Conservation (phyloP, 2,329 filamentous ascomycete genomes). For the Penicillium sp. region DNA sequence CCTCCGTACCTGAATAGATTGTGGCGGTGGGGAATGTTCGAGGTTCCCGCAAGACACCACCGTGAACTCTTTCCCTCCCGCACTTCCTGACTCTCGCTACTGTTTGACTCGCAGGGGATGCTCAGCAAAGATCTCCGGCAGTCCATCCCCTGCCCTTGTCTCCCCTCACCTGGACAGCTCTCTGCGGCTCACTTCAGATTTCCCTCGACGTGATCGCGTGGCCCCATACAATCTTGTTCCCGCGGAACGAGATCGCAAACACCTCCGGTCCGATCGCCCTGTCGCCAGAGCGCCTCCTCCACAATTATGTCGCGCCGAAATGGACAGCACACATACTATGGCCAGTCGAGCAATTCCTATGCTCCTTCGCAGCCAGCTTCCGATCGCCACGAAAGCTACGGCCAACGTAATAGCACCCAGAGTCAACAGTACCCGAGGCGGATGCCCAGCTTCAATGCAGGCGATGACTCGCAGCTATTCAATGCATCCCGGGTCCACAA, state of each 20-base stretch:
- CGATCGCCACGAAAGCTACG: conserved; percentile 39
- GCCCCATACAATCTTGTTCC: background rate
- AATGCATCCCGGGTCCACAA: conserved; percentile 28
- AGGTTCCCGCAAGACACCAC: too few species aligned
- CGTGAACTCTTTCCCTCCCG: background rate
- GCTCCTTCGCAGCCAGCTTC: conserved; percentile 25
- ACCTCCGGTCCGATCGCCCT: background rate
- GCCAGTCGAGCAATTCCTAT: conserved; percentile 29
- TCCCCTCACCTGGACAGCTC: conserved; percentile 5
- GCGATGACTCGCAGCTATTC: conserved; percentile 60
- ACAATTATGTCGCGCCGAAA: conserved; percentile 51
- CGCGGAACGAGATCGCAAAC: background rate
- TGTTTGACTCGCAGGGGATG: conserved; percentile 8
- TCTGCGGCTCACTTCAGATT: background rate
- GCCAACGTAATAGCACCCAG: conserved; percentile 39
- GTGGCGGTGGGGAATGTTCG: too few species aligned
- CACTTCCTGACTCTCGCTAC: background rate
- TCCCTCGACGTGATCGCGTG: background rate
- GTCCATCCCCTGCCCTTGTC: conserved; percentile 9
- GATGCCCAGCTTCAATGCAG: conserved; percentile 67
- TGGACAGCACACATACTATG: conserved; percentile 46
- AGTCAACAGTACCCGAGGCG: conserved; percentile 45
- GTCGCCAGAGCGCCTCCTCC: background rate
- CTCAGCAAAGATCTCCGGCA: conserved; percentile 8
- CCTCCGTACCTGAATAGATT: too few species aligned